Conservation (phyloP, 169 alveolate genomes). For the Theileria orientalis region DNA sequence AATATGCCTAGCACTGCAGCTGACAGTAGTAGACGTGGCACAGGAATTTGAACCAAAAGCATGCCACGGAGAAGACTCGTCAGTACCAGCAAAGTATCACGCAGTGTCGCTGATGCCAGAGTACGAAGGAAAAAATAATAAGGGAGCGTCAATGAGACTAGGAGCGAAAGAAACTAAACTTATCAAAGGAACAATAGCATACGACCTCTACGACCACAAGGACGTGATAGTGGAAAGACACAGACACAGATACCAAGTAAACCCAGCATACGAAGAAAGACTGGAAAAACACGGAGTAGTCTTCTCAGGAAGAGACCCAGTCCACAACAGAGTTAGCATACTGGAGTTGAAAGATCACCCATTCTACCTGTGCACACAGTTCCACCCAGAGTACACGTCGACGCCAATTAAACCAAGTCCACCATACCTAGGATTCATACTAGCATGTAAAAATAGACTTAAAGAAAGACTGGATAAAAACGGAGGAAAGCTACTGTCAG, state of each 20-base stretch:
- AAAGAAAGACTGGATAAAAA: constrained; percentile 61
- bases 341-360: constrained; percentile 85
- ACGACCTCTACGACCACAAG: constrained; percentile 82
- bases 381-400: constrained; percentile 94
- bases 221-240: constrained; percentile 89
- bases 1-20: constrained; percentile 93
- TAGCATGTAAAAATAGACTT: constrained; percentile 78
- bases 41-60: constrained; percentile 82
- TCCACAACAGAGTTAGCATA: constrained; percentile 88
- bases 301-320: constrained; percentile 87
- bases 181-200: constrained; percentile 85
- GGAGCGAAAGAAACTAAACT: constrained; percentile 88
- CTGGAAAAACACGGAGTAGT: constrained; percentile 85
- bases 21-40: constrained; percentile 84
- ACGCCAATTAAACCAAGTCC: constrained; percentile 87
- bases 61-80: constrained; percentile 72
- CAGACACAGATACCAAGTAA: constrained; percentile 92
- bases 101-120: constrained; percentile 59
- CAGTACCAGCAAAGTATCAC: constrained; percentile 51
- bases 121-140: constrained; percentile 63
- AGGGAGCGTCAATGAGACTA: constrained; percentile 93
- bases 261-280: constrained; percentile 80
- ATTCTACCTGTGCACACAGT: constrained; percentile 90
- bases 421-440: constrained; percentile 78
- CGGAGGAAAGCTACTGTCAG: constrained; percentile 68